Conservation (phyloP, 257 asterid species). For the Apocynum venetum region DNA sequence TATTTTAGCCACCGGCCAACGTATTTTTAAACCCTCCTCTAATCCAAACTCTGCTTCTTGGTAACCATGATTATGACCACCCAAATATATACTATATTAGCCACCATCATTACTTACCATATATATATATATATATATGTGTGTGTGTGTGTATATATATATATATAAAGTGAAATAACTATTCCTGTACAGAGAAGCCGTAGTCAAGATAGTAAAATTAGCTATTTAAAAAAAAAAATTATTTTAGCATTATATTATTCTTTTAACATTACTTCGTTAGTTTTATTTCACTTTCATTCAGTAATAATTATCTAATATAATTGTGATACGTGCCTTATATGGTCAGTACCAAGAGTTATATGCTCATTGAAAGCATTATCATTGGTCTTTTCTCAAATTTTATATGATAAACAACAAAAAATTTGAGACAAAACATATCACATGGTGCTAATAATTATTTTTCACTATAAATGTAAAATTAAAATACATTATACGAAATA, state of each 20-base stretch:
- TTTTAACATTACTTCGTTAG: not conserved
- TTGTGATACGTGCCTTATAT: too few species aligned
- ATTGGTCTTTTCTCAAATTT: too few species aligned
- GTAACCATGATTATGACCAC: constrained; percentile 17
- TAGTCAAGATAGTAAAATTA: not conserved
- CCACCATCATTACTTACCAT: not conserved
- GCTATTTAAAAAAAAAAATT: too few species aligned
- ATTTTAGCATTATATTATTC: not conserved
- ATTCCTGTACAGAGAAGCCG: constrained; percentile 2
- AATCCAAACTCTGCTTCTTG: constrained; percentile 30
- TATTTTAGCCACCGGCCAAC: constrained; percentile 70
- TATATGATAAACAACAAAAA: too few species aligned
- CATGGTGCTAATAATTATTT: too few species aligned
- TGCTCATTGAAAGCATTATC: too few species aligned
- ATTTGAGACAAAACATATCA: too few species aligned
- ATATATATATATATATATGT: not conserved
- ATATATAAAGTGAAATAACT: not conserved
- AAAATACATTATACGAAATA: too few species aligned
- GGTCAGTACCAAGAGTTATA: too few species aligned
- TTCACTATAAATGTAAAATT: too few species aligned
- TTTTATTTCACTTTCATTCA: not conserved
- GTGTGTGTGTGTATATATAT: not conserved
- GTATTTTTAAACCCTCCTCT: constrained; percentile 45
- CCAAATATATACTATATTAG: too few species aligned
- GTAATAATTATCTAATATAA: too few species aligned